A percentile compares a stretch with the other conserved stretches of the same genome.
Evolutionary conservation across 2,329 filamentous ascomycete species (phyloP).

Genomic region (Pyrenophora tritici-repentis): DNA sequence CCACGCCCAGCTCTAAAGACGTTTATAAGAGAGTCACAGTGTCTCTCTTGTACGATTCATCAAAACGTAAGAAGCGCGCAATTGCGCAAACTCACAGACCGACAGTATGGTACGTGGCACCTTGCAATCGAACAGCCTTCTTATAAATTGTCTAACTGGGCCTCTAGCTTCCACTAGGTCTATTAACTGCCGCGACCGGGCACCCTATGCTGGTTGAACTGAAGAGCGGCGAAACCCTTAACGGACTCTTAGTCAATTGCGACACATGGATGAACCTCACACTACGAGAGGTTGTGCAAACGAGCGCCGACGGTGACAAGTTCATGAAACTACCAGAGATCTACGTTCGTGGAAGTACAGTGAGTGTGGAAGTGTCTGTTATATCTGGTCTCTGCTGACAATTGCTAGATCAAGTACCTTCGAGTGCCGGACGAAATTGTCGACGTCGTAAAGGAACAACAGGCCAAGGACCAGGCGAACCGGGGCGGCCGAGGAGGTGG

Average conservation of each 20-base stretch:
- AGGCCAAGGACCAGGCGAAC: conserved; percentile 68
- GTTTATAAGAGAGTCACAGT: background rate
- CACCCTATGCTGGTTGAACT: conserved; percentile 97
- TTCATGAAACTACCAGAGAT: conserved; percentile 92
- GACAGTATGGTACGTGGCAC: conserved; percentile 33
- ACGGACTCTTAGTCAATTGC: conserved; percentile 93
- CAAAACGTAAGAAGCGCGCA: background rate
- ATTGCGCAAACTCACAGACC: background rate
- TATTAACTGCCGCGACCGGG: conserved; percentile 94
- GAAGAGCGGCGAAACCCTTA: conserved; percentile 96
- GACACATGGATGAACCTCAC: conserved; percentile 99
- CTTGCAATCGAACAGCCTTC: background rate
- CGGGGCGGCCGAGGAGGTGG: conserved; percentile 71
- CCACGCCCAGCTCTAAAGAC: background rate
- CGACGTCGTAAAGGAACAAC: conserved; percentile 89
- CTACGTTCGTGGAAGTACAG: conserved; percentile 97
- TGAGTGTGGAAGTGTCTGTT: conserved; percentile 56
- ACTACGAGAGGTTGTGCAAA: conserved; percentile 95
- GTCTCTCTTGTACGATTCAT: background rate
- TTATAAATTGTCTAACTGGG: conserved; percentile 14
- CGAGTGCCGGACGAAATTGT: conserved; percentile 96
- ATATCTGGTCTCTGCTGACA: background rate
- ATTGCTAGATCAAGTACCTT: conserved; percentile 88
- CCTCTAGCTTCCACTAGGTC: conserved; percentile 67
- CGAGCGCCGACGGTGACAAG: conserved; percentile 90